phyloP scores from a whole-genome alignment of 176 grass and related monocot genomes.

The Oryza meridionalis region DNA sequence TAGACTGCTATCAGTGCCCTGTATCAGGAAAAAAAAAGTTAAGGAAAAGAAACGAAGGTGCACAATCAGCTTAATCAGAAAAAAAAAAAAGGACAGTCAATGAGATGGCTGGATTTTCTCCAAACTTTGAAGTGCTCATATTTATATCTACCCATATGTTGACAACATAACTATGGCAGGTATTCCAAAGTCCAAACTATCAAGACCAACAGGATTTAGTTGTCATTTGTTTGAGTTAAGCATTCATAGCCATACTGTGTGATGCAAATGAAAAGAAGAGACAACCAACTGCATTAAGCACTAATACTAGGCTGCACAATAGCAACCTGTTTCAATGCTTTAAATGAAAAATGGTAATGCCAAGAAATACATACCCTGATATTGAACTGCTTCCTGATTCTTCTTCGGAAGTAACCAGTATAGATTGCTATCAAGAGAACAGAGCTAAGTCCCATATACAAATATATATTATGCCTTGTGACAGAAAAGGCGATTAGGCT shows the following conservation, averaged over 20 bases:
- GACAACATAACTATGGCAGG: neutral
- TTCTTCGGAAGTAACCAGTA: constrained; percentile 84
- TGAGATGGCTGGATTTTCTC: neutral
- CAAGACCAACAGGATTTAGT: constrained; percentile 10
- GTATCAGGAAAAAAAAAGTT: neutral
- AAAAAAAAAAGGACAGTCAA: constrained; percentile 18
- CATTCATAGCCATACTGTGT: neutral
- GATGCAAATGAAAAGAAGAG: constrained; percentile 15
- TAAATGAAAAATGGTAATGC: constrained; percentile 19
- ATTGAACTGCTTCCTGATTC: constrained; percentile 91
- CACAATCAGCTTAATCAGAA: constrained; percentile 29
- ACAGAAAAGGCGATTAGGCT: constrained; percentile 81
- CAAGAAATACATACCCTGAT: constrained; percentile 68
- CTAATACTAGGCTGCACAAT: constrained; percentile 16
- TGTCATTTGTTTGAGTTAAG: constrained; percentile 15
- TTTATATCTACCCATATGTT: neutral
- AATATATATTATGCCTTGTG: constrained; percentile 62
- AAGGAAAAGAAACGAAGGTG: constrained; percentile 31
- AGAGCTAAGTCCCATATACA: constrained; percentile 77
- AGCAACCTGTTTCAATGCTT: neutral
- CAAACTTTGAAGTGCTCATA: constrained; percentile 2
- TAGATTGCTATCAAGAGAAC: constrained; percentile 72
- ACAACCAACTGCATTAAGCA: constrained; percentile 22
- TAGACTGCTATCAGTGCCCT: constrained; percentile 83
- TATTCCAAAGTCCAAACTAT: neutral